A percentile compares a stretch with the other conserved stretches of the same genome.
phyloP scores from a whole-genome alignment of 768 basidiomycete species.

The Hericium erinaceus region DNA sequence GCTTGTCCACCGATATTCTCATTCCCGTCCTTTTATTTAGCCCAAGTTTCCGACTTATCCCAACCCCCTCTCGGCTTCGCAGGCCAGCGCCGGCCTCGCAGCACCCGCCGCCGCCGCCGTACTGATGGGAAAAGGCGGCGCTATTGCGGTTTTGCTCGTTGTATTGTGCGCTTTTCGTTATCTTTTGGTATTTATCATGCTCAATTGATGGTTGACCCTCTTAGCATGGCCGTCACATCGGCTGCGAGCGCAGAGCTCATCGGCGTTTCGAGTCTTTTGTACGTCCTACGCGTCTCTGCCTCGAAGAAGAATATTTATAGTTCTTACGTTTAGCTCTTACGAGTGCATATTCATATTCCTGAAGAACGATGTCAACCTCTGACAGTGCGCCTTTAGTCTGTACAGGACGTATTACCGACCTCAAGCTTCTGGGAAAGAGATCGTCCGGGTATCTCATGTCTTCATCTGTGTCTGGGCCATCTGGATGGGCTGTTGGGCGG shows the following conservation, averaged over 20 bases:
- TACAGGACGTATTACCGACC: conserved; percentile 6
- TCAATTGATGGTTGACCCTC: conserved; percentile 5
- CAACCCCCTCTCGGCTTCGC: conserved; percentile 27
- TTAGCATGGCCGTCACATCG: conserved; percentile 37
- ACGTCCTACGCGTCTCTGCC: conserved; percentile 12
- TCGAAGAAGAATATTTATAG: no score
- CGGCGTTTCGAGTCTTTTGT: conserved; percentile 35
- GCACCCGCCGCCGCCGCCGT: conserved; percentile 38
- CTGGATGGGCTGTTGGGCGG: conserved; percentile 29
- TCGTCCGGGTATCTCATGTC: not conserved
- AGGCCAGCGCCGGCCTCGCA: conserved; percentile 35
- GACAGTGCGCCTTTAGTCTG: not conserved
- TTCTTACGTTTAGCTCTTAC: conserved; percentile 27
- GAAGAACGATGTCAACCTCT: not conserved
- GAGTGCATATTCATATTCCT: conserved; percentile 29
- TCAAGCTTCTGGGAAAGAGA: conserved; percentile 1
- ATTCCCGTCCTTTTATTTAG: conserved; percentile 16
- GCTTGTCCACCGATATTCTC: not conserved
- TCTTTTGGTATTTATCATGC: not conserved
- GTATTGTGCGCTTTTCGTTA: conserved; percentile 24
- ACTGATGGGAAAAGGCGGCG: conserved; percentile 37
- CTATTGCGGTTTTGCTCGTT: conserved; percentile 33
- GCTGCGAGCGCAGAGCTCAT: conserved; percentile 38
- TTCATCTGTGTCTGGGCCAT: conserved; percentile 18
- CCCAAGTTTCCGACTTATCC: conserved; percentile 47